Conservation (phyloP, 192 early-diverging fungal species). For the Coemansia sp. region DNA sequence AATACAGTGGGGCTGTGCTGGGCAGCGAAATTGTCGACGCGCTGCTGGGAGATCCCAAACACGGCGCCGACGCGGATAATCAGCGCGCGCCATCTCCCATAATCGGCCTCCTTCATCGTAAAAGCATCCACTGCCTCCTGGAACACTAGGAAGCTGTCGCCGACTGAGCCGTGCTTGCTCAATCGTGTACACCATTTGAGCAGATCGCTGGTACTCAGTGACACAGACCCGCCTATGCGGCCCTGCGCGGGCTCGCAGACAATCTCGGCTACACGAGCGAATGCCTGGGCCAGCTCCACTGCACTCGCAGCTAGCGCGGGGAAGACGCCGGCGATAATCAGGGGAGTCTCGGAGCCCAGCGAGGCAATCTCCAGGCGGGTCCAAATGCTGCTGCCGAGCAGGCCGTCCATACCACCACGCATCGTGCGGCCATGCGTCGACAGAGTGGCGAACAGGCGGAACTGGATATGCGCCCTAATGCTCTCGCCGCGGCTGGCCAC, state of each 20-base stretch:
- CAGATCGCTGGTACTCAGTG: constrained; percentile 81
- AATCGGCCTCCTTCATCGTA: constrained; percentile 75
- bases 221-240: constrained; percentile 42
- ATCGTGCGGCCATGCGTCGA: constrained; percentile 55
- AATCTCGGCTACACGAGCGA: constrained; percentile 54
- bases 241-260: constrained; percentile 44
- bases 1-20: constrained; percentile 67
- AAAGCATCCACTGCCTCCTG: constrained; percentile 89
- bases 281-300: constrained; percentile 58
- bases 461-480: constrained; percentile 79
- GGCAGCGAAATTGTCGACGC: constrained; percentile 71
- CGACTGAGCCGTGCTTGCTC: constrained; percentile 26
- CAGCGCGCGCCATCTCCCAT: constrained; percentile 63
- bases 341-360: constrained; percentile 45
- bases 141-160: constrained; percentile 58
- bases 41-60: constrained; percentile 67
- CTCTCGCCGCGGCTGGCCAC: constrained; percentile 88
- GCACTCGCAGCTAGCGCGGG: constrained; percentile 56
- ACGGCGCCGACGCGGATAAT: constrained; percentile 66
- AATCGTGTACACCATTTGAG: constrained; percentile 90
- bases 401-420: constrained; percentile 47
- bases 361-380: constrained; percentile 70
- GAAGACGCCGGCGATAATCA: constrained; percentile 39
- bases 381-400: constrained; percentile 73
- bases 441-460: constrained; percentile 91